Percentiles rank a stretch among this genome's conserved stretches.
phyloP scores from a whole-genome alignment of 805 yeast species.

The Isabelozyma pseudorhagii region DNA sequence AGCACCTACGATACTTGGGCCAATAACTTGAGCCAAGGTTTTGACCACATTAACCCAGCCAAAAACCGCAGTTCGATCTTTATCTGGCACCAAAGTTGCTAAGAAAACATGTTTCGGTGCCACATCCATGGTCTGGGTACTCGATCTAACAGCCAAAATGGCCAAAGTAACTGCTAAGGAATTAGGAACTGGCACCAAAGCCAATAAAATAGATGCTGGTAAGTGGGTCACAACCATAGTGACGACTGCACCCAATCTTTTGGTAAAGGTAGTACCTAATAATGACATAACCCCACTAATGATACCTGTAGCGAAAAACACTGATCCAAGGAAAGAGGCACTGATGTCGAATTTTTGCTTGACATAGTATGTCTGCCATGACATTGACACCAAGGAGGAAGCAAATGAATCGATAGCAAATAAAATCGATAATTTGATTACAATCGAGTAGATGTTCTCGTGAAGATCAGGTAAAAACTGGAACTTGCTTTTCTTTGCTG shows the following conservation, averaged over 20 bases:
- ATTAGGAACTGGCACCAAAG: slow-evolving; percentile 37
- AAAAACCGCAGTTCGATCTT: slow-evolving; percentile 41
- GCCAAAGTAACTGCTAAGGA: slow-evolving; percentile 26
- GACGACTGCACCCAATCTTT: slow-evolving; percentile 41
- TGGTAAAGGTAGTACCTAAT: slow-evolving; percentile 42
- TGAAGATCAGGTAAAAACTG: slow-evolving; percentile 17
- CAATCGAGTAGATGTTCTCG: slow-evolving; percentile 14
- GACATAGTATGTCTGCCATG: slow-evolving; percentile 47
- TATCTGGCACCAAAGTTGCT: slow-evolving; percentile 37
- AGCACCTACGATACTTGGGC: slow-evolving; percentile 42
- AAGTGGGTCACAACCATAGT: slow-evolving; percentile 46
- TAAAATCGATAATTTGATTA: slow-evolving; percentile 32
- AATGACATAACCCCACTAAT: slow-evolving; percentile 38
- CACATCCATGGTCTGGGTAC: slow-evolving; percentile 45
- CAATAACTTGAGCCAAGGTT: slow-evolving; percentile 38
- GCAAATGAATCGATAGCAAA: slow-evolving; percentile 44
- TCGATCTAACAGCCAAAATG: slow-evolving; percentile 31
- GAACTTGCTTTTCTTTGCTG: slow-evolving; percentile 3
- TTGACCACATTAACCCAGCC: slow-evolving; percentile 44
- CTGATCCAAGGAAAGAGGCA: slow-evolving; percentile 34
- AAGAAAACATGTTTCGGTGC: slow-evolving; percentile 48
- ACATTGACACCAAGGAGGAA: slow-evolving; percentile 39
- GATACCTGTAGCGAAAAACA: slow-evolving; percentile 38
- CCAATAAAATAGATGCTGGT: slow-evolving; percentile 38
- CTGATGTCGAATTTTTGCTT: slow-evolving; percentile 31